These are phyloP conservation scores for Closterium sp. DNA, from an alignment of 139 green algal genomes.

Conservation along the genomic window DNA sequence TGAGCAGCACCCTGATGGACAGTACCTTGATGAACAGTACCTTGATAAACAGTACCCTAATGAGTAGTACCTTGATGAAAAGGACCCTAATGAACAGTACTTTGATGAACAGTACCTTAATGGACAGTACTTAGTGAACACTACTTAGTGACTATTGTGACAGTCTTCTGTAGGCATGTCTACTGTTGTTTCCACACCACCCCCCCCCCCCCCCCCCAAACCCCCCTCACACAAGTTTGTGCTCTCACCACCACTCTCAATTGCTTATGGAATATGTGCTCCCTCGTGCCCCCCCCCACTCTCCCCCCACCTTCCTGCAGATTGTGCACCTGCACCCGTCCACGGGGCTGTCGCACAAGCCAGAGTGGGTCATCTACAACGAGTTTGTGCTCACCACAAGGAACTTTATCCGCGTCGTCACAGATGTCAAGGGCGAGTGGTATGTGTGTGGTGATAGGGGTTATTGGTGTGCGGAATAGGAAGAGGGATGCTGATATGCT, in stretches of 20 bases:
- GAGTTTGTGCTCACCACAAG: constrained; percentile 97
- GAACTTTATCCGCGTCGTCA: constrained; percentile 96
- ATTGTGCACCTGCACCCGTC: constrained; percentile 92
- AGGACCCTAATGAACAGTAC: too few species aligned
- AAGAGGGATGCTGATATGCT: constrained; percentile 5
- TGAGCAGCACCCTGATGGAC: neutral
- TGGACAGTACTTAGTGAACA: too few species aligned
- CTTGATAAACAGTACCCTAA: neutral
- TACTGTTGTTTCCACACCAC: too few species aligned
- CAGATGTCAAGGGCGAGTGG: constrained; percentile 94
- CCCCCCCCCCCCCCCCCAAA: constrained; percentile 92
- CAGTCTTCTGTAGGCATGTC: too few species aligned
- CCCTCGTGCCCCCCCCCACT: neutral
- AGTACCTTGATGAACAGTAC: too few species aligned
- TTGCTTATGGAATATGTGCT: too few species aligned
- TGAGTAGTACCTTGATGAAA: neutral
- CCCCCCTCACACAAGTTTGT: neutral
- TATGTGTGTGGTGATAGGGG: constrained; percentile 7
- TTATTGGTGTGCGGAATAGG: neutral
- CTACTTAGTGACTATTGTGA: too few species aligned
- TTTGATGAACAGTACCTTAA: too few species aligned
- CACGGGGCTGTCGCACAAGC: constrained; percentile 89
- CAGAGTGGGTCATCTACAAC: constrained; percentile 98
- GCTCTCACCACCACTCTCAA: too few species aligned
- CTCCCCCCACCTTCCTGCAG: neutral